phyloP scores from a whole-genome alignment of 257 asterid species.

The Galeopsis tetrahit region DNA sequence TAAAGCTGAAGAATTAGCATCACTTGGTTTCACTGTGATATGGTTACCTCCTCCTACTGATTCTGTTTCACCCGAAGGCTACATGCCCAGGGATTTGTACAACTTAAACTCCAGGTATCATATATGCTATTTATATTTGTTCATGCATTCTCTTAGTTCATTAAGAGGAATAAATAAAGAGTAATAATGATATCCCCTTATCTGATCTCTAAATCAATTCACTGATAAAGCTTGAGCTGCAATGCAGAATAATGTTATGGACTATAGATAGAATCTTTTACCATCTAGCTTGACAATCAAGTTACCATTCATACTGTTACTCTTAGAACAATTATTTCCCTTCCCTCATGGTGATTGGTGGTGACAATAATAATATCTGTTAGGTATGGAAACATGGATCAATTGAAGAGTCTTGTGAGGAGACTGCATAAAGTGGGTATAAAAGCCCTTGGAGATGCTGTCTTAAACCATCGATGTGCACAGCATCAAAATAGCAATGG shows the following conservation, averaged over 20 bases:
- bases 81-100: slow-evolving; percentile 94
- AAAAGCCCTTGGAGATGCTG: slow-evolving; percentile 89
- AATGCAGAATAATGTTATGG: slow-evolving; percentile 1
- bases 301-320: not conserved
- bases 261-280: not conserved
- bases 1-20: slow-evolving; percentile 70
- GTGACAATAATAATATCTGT: slow-evolving; percentile 25
- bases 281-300: not conserved
- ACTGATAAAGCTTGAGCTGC: slow-evolving; percentile 23
- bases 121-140: slow-evolving; percentile 4
- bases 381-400: slow-evolving; percentile 86
- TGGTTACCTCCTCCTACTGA: slow-evolving; percentile 99
- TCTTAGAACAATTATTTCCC: not conserved
- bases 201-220: slow-evolving; percentile 23
- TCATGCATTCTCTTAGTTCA: not conserved
- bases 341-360: slow-evolving; percentile 26
- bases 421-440: slow-evolving; percentile 78
- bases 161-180: not conserved
- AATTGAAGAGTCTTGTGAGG: slow-evolving; percentile 70
- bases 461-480: slow-evolving; percentile 95
- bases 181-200: not conserved
- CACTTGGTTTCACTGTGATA: slow-evolving; percentile 83
- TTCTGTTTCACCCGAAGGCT: slow-evolving; percentile 97
- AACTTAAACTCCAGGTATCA: slow-evolving; percentile 93
- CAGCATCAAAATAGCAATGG: slow-evolving; percentile 74